A percentile compares a stretch with the other conserved stretches of the same genome.
Evolutionary conservation across 1,284 basidiomycete species (phyloP).

Genomic region (Ganoderma meredithae): DNA sequence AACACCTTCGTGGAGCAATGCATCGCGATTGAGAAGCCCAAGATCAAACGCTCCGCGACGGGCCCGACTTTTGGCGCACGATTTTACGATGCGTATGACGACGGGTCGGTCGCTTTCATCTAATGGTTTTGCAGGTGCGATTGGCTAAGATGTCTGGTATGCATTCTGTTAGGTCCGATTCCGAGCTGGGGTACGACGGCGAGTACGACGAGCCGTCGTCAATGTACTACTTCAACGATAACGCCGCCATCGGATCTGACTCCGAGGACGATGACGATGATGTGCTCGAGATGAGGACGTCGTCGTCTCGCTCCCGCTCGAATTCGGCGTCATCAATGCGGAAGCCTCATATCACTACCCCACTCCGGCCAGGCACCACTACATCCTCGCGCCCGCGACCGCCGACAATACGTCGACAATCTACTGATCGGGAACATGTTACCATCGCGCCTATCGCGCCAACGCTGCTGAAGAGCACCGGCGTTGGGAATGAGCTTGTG

Average conservation of each 20-base stretch:
- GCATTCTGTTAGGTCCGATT: conserved; percentile 59
- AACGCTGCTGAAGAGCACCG: conserved; percentile 87
- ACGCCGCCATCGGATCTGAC: conserved; percentile 46
- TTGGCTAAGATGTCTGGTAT: background rate
- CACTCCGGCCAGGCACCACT: conserved; percentile 28
- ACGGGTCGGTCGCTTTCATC: conserved; percentile 59
- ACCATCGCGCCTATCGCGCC: conserved; percentile 97
- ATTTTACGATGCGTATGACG: conserved; percentile 54
- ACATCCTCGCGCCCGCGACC: conserved; percentile 37
- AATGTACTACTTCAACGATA: conserved; percentile 43
- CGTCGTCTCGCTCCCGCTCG: conserved; percentile 46
- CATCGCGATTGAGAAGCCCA: conserved; percentile 89
- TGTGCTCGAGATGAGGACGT: conserved; percentile 68
- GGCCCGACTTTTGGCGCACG: conserved; percentile 29
- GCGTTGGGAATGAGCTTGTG: conserved; percentile 51
- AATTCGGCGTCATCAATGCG: conserved; percentile 48
- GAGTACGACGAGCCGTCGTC: conserved; percentile 40
- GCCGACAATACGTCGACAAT: conserved; percentile 46
- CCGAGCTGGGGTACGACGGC: conserved; percentile 54
- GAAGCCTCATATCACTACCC: conserved; percentile 18
- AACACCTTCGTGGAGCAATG: conserved; percentile 98
- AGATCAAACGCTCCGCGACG: conserved; percentile 39
- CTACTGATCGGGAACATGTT: conserved; percentile 64
- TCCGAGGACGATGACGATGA: conserved; percentile 66
- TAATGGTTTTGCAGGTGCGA: conserved; percentile 23